phyloP scores from a whole-genome alignment of 73 alveolate species.

The Paramecium primaurelia region DNA sequence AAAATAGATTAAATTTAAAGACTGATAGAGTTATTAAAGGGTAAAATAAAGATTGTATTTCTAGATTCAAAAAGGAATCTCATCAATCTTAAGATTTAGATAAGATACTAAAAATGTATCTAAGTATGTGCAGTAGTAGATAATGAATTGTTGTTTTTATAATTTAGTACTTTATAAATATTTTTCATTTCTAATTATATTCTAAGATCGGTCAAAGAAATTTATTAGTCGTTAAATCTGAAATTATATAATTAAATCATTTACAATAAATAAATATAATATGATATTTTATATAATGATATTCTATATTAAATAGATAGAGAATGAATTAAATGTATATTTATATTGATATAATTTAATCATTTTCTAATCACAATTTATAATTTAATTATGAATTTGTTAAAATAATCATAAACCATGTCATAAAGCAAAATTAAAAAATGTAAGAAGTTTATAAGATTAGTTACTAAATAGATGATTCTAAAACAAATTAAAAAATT shows the following conservation, averaged over 20 bases:
- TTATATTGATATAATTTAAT: too few relatives aligned
- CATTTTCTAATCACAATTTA: background rate
- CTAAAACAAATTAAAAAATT: background rate
- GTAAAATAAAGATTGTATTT: background rate
- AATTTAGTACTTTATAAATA: background rate
- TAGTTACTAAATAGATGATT: background rate
- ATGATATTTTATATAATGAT: background rate
- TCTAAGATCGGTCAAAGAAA: background rate
- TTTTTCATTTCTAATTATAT: background rate
- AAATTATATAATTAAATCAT: background rate
- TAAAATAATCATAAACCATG: background rate
- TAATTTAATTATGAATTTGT: background rate
- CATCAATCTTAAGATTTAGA: constrained; percentile 12
- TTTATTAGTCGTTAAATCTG: background rate
- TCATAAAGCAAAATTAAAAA: background rate
- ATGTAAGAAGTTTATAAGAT: background rate
- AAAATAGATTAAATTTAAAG: background rate
- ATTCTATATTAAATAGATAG: too few relatives aligned
- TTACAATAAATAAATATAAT: background rate
- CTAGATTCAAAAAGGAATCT: constrained; percentile 12
- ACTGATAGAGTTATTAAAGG: constrained; percentile 40
- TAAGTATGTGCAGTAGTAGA: constrained; percentile 50
- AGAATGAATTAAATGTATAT: background rate
- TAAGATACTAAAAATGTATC: constrained; percentile 18
- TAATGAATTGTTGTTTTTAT: background rate